Conservation (phyloP, 257 asterid species). For the Gentiana straminea region DNA sequence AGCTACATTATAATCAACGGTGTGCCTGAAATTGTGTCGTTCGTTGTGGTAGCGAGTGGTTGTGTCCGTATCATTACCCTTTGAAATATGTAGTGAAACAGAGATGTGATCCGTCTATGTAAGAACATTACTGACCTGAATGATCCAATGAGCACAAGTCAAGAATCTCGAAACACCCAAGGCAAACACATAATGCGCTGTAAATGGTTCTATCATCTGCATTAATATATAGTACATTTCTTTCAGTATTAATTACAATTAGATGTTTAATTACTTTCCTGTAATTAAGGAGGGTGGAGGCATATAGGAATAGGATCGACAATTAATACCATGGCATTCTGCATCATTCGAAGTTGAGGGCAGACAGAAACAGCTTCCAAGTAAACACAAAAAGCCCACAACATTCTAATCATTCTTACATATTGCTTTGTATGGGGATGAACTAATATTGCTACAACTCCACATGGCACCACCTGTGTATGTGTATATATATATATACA, state of each 20-base stretch:
- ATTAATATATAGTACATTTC: too few relatives aligned
- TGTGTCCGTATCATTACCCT: too few relatives aligned
- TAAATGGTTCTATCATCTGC: slow-evolving; percentile 87
- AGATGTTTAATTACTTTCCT: too few relatives aligned
- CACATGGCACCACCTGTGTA: slow-evolving; percentile 52
- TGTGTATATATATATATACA: not conserved
- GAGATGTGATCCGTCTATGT: not conserved
- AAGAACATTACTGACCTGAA: slow-evolving; percentile 42
- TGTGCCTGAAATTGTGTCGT: not conserved
- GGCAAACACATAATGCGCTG: slow-evolving; percentile 89
- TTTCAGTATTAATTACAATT: too few relatives aligned
- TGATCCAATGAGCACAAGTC: slow-evolving; percentile 90
- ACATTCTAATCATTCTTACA: slow-evolving; percentile 28
- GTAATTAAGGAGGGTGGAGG: too few relatives aligned
- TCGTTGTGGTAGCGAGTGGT: too few relatives aligned
- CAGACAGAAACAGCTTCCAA: slow-evolving; percentile 71
- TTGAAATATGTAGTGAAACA: too few relatives aligned
- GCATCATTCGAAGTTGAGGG: slow-evolving; percentile 93
- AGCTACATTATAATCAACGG: not conserved
- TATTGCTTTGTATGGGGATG: slow-evolving; percentile 49
- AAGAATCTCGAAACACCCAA: slow-evolving; percentile 76
- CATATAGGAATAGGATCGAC: too few relatives aligned
- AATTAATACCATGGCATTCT: slow-evolving; percentile 56
- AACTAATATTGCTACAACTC: slow-evolving; percentile 43
- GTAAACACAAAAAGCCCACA: slow-evolving; percentile 83